These are phyloP conservation scores for Cladosporium sp. DNA, from an alignment of 2,329 filamentous ascomycete species.

Conservation along the genomic window DNA sequence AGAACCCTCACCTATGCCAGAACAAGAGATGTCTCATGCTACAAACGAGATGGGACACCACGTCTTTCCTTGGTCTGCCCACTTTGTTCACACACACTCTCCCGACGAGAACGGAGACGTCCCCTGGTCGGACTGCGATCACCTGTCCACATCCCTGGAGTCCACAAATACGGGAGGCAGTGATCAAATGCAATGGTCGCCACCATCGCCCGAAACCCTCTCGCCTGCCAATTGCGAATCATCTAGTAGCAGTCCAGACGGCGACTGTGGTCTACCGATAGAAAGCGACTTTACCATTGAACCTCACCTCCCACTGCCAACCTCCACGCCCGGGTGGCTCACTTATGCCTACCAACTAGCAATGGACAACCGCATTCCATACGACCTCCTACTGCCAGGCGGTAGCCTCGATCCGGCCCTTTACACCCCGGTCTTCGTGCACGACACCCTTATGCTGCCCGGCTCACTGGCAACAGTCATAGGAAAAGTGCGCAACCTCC, in stretches of 20 bases:
- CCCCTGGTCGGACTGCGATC: not conserved
- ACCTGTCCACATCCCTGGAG: not conserved
- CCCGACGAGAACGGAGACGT: not conserved
- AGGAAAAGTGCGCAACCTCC: slow-evolving; percentile 16
- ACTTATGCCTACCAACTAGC: slow-evolving; percentile 22
- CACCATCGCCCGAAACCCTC: not conserved
- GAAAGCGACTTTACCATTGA: not conserved
- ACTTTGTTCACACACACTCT: not conserved
- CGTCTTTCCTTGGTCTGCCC: not conserved
- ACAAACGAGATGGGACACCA: not conserved
- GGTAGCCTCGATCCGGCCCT: slow-evolving; percentile 50
- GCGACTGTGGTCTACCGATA: not conserved
- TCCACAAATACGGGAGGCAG: not conserved
- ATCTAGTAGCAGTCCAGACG: not conserved
- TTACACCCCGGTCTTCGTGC: slow-evolving; percentile 52
- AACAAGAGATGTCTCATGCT: no score
- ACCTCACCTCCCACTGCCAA: not conserved
- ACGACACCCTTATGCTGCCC: slow-evolving; percentile 49
- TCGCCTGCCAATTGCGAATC: not conserved
- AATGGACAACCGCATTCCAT: slow-evolving; percentile 23
- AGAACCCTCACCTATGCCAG: no score
- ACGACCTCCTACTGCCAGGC: slow-evolving; percentile 41
- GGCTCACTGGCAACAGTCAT: slow-evolving; percentile 33
- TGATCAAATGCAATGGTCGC: not conserved
- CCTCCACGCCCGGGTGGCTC: not conserved